A percentile compares a stretch with the other conserved stretches of the same genome.
These are phyloP conservation scores for Podospora didyma DNA, from an alignment of 495 filamentous ascomycete species.

Conservation along the genomic window DNA sequence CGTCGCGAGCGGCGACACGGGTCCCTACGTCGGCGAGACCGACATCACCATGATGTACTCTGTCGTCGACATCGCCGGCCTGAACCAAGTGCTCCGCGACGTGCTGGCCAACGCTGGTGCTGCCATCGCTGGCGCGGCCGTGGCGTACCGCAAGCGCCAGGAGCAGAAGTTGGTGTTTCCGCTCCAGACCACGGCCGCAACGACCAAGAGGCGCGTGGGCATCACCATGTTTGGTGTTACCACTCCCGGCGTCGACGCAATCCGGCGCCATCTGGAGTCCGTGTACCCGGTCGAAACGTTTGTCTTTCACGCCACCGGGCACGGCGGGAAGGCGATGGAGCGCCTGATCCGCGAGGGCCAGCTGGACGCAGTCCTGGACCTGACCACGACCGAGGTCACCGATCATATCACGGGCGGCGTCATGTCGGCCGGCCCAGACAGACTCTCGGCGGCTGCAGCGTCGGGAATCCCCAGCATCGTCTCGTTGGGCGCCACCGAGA, in stretches of 20 bases:
- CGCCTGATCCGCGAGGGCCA: constrained; percentile 48
- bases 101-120: constrained; percentile 60
- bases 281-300: constrained; percentile 47
- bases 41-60: constrained; percentile 69
- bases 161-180: background rate
- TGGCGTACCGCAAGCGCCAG: constrained; percentile 33
- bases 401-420: constrained; percentile 60
- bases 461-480: constrained; percentile 58
- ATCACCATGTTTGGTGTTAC: constrained; percentile 77
- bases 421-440: constrained; percentile 49
- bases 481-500: constrained; percentile 62
- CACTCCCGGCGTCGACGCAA: constrained; percentile 53
- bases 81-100: constrained; percentile 51
- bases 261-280: constrained; percentile 41
- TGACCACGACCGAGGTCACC: constrained; percentile 66
- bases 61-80: constrained; percentile 65
- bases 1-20: constrained; percentile 58
- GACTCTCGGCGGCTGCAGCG: constrained; percentile 52
- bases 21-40: constrained; percentile 55
- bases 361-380: constrained; percentile 60
- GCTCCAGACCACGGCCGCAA: background rate
- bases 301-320: constrained; percentile 64
- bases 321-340: constrained; percentile 66
- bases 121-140: constrained; percentile 53
- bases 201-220: constrained; percentile 44